These are phyloP conservation scores for Dioscorea cayenensis DNA, from an alignment of 116 monocot genomes.

Conservation along the genomic window DNA sequence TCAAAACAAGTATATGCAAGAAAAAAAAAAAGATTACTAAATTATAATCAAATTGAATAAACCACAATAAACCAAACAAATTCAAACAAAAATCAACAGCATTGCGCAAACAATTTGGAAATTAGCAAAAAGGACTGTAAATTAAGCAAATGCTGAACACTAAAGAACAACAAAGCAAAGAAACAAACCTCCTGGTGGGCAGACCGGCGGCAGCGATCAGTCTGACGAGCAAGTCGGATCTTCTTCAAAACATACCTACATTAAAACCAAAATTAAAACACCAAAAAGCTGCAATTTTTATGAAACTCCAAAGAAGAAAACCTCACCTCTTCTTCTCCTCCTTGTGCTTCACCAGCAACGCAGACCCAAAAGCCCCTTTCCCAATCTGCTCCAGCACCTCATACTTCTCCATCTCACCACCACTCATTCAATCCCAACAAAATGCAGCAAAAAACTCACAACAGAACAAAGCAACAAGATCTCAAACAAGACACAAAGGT, in stretches of 20 bases:
- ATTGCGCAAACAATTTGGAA: background rate
- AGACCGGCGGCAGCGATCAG: constrained; percentile 53
- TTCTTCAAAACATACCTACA: constrained; percentile 78
- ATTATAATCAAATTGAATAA: too few species aligned
- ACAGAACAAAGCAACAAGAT: too few species aligned
- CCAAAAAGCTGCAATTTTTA: background rate
- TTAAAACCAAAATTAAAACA: background rate
- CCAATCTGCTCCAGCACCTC: constrained; percentile 58
- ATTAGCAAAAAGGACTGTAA: background rate
- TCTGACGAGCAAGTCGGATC: constrained; percentile 71
- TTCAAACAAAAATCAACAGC: background rate
- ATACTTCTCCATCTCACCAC: constrained; percentile 34
- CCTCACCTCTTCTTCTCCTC: constrained; percentile 60
- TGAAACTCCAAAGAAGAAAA: background rate
- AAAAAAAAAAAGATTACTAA: too few species aligned
- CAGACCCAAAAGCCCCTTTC: constrained; percentile 68
- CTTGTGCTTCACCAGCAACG: constrained; percentile 69
- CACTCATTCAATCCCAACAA: too few species aligned
- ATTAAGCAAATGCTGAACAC: background rate
- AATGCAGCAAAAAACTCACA: too few species aligned
- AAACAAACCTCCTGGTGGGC: constrained; percentile 58
- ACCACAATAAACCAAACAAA: background rate
- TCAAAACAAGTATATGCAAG: background rate
- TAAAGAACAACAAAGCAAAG: background rate
- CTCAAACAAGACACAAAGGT: too few species aligned